Evolutionary conservation across 1,284 basidiomycete genomes (phyloP).

Genomic region (Irpex rosettiformis): DNA sequence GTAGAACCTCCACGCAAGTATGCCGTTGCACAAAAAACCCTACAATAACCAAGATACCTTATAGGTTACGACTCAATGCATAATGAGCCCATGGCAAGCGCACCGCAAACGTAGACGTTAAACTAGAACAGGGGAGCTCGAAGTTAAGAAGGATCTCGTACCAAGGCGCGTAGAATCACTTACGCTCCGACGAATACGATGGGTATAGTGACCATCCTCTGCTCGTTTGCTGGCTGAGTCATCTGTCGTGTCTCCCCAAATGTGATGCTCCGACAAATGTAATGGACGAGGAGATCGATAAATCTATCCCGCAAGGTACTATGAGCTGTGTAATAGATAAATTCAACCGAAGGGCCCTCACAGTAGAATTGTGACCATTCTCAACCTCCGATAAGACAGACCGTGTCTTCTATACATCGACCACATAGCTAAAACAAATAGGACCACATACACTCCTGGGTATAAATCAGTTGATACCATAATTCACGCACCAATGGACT

Average conservation of each 20-base stretch:
- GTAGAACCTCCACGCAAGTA: constrained; percentile 25
- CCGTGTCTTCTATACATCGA: constrained; percentile 10
- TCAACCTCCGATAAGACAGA: constrained; percentile 8
- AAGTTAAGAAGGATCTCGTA: not conserved
- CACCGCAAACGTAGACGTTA: constrained; percentile 3
- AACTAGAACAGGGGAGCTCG: not conserved
- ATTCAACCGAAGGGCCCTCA: not conserved
- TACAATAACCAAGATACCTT: constrained; percentile 4
- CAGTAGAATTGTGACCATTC: constrained; percentile 17
- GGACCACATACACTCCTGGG: not conserved
- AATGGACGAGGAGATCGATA: not conserved
- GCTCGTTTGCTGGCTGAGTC: not conserved
- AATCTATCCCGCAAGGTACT: not conserved
- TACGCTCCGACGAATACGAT: not conserved
- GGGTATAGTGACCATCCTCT: not conserved
- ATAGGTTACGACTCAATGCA: not conserved
- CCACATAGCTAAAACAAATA: constrained; percentile 20
- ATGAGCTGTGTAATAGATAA: not conserved
- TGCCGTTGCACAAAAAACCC: constrained; percentile 23
- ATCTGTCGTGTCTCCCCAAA: not conserved
- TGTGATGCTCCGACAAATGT: not conserved
- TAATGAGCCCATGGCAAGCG: not conserved
- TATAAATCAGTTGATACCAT: not conserved
- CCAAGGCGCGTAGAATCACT: not conserved
- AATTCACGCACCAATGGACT: not conserved